phyloP scores from a whole-genome alignment of 139 green algal genomes.

The Desmodesmus armatus region DNA sequence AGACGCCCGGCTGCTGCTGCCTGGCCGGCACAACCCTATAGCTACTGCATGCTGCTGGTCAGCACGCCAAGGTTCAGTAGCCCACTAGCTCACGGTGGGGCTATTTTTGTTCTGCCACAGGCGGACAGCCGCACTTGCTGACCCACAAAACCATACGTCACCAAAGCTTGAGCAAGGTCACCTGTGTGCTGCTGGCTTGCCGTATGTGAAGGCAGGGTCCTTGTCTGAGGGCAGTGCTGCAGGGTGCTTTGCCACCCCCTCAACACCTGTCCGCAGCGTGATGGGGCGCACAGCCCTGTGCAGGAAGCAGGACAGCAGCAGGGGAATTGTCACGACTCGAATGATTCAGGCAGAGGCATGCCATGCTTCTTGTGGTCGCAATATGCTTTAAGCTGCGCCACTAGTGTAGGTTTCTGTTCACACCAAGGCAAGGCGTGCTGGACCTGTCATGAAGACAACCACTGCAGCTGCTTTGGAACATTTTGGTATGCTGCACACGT shows the following conservation, averaged over 20 bases:
- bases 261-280: constrained; percentile 17
- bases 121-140: no score
- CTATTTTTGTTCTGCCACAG: no score
- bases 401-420: constrained; percentile 44
- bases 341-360: no score
- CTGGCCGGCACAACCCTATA: no score
- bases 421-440: constrained; percentile 51
- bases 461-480: neutral
- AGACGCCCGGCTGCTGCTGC: neutral
- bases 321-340: neutral
- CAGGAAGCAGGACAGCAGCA: neutral
- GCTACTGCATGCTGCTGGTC: neutral
- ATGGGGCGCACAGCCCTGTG: neutral
- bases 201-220: constrained; percentile 28
- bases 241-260: neutral
- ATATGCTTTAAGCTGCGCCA: neutral
- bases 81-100: no score
- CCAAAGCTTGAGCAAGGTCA: no score
- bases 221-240: constrained; percentile 23
- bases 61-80: no score
- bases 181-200: constrained; percentile 38
- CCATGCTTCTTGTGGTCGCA: neutral
- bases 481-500: neutral
- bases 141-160: no score
- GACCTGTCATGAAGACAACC: constrained; percentile 14